Percentiles rank a stretch among this genome's conserved stretches.
phyloP scores from a whole-genome alignment of 441 rosid genomes.

The Mallotus japonicus region DNA sequence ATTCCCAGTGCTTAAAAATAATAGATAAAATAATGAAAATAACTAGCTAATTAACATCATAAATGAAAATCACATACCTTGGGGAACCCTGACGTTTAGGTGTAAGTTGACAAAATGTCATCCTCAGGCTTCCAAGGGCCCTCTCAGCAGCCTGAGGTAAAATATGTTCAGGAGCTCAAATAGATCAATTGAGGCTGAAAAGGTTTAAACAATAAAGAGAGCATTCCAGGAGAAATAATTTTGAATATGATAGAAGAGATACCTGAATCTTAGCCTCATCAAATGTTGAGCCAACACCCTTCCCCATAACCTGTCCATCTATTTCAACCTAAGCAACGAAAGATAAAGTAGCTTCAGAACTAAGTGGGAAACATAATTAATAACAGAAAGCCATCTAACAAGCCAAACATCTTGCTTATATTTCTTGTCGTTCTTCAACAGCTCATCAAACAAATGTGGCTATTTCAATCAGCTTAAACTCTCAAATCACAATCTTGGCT shows the following conservation, averaged over 20 bases:
- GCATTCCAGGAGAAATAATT: constrained; percentile 6
- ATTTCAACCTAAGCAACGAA: constrained; percentile 70
- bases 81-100: constrained; percentile 78
- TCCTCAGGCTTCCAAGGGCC: constrained; percentile 71
- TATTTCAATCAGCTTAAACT: background rate
- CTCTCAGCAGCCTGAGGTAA: constrained; percentile 82
- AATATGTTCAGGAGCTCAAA: constrained; percentile 20
- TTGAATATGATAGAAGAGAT: constrained; percentile 17
- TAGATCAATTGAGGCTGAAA: constrained; percentile 7
- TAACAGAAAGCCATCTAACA: background rate
- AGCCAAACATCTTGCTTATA: background rate
- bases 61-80: constrained; percentile 48
- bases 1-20: background rate
- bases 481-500: background rate
- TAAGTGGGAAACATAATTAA: background rate
- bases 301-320: constrained; percentile 84
- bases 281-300: constrained; percentile 86
- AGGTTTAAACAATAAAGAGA: background rate
- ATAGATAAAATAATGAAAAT: background rate
- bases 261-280: constrained; percentile 97
- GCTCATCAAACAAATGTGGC: background rate
- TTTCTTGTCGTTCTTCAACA: background rate
- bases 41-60: constrained; percentile 3
- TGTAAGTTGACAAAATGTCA: constrained; percentile 60
- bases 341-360: background rate